Percentiles rank a stretch among this genome's conserved stretches.
Conservation (phyloP, 441 rosid species). For the Brassica balearica region DNA sequence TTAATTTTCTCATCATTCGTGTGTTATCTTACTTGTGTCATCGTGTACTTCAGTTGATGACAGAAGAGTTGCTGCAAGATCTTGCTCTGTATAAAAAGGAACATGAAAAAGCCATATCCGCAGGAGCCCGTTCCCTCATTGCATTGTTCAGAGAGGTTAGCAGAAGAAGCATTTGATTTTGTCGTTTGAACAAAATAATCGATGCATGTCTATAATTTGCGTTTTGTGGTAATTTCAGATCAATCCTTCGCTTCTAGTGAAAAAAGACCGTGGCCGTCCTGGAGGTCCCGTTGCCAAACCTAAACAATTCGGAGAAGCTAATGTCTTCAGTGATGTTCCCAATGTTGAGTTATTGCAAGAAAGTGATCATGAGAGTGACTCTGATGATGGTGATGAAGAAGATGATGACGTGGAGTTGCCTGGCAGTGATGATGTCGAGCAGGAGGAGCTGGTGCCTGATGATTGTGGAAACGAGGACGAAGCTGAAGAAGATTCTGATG, state of each 20-base stretch:
- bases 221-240: constrained; percentile 54
- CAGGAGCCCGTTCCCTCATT: constrained; percentile 85
- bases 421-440: constrained; percentile 42
- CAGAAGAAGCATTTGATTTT: background rate
- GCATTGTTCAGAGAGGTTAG: constrained; percentile 92
- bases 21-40: constrained; percentile 3
- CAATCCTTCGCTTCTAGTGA: constrained; percentile 86
- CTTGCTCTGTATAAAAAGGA: constrained; percentile 83
- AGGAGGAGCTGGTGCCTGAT: constrained; percentile 37
- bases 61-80: constrained; percentile 94
- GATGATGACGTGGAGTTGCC: constrained; percentile 48
- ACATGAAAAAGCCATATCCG: constrained; percentile 88
- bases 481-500: constrained; percentile 37
- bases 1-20: background rate
- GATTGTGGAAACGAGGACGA: constrained; percentile 48
- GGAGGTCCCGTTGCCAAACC: constrained; percentile 76
- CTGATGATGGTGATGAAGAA: constrained; percentile 50
- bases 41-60: constrained; percentile 77
- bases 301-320: constrained; percentile 80
- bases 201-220: constrained; percentile 8
- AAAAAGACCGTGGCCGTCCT: constrained; percentile 96
- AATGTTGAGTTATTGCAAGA: constrained; percentile 73
- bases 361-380: constrained; percentile 46
- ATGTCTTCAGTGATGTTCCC: constrained; percentile 68
- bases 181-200: constrained; percentile 7